phyloP scores from a whole-genome alignment of 805 yeast genomes.

The Debaryomyces maramus region DNA sequence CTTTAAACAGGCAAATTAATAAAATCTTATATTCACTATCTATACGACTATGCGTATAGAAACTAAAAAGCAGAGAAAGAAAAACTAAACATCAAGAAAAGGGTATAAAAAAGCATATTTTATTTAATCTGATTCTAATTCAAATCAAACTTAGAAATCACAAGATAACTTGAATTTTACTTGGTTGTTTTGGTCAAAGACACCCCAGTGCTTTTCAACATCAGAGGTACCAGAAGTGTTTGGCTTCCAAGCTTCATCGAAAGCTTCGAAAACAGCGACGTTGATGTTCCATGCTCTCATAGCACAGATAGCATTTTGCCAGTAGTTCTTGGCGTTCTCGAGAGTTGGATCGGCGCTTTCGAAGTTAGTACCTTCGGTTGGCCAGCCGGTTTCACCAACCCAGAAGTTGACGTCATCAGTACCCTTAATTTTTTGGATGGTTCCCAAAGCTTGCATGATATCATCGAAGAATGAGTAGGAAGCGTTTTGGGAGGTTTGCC shows the following conservation, averaged over 20 bases:
- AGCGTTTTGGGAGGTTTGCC: constrained; percentile 80
- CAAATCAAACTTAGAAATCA: constrained; percentile 17
- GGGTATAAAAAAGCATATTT: background rate
- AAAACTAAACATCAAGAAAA: constrained; percentile 1
- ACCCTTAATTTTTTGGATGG: constrained; percentile 83
- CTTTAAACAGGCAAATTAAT: no score
- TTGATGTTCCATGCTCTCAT: constrained; percentile 95
- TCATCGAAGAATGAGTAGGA: constrained; percentile 93
- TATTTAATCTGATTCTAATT: background rate
- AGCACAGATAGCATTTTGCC: constrained; percentile 89
- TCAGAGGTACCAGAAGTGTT: constrained; percentile 79
- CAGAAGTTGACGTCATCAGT: constrained; percentile 82
- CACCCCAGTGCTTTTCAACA: constrained; percentile 96
- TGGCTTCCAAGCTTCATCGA: constrained; percentile 97
- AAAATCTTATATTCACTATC: no score
- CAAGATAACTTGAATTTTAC: constrained; percentile 41
- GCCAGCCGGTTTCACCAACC: constrained; percentile 99
- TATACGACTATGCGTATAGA: no score
- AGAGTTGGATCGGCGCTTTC: constrained; percentile 67
- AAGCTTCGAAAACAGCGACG: constrained; percentile 90
- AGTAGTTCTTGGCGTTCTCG: constrained; percentile 73
- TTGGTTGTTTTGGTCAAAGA: constrained; percentile 55
- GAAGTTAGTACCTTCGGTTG: constrained; percentile 77
- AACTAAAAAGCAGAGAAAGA: constrained; percentile 1
- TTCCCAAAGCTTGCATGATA: constrained; percentile 95